Percentiles rank a stretch among this genome's conserved stretches.
Conservation (phyloP, 1,284 basidiomycete species). For the Malassezia sp. region DNA sequence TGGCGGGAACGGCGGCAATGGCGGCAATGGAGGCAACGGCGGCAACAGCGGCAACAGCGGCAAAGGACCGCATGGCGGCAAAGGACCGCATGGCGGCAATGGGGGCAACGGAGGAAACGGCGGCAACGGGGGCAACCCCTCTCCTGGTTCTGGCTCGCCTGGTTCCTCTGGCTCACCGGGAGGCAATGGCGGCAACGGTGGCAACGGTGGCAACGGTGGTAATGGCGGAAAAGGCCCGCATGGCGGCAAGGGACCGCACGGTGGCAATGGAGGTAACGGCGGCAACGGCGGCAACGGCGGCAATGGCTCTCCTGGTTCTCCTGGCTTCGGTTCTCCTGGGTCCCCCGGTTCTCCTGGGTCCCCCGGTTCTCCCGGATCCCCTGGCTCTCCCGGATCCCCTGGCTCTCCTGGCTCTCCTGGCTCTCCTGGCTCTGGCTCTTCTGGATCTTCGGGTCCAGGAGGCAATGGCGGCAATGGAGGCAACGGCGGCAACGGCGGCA, state of each 20-base stretch:
- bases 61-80: no score
- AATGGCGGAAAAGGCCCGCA: neutral
- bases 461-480: constrained; percentile 5
- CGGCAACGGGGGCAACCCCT: neutral
- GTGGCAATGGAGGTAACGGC: neutral
- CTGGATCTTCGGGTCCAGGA: neutral
- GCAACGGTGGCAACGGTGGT: neutral
- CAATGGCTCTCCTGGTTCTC: no score
- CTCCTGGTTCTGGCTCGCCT: neutral
- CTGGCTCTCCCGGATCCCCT: neutral
- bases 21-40: constrained; percentile 9
- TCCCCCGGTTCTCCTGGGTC: neutral
- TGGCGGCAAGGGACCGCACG: no score
- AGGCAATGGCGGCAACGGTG: constrained; percentile 2
- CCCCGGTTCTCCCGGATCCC: neutral
- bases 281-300: neutral
- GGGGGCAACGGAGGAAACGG: neutral
- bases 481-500: neutral
- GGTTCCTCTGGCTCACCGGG: neutral
- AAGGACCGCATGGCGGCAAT: neutral
- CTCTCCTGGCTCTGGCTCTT: neutral
- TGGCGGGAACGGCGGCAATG: constrained; percentile 10
- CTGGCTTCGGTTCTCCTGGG: neutral
- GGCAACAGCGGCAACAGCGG: constrained; percentile 9
- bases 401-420: neutral